Evolutionary conservation across 2,329 filamentous ascomycete genomes (phyloP), one percentile per base, ranked within the genome.

Genomic region (Pezizomycotina sp.): DNA sequence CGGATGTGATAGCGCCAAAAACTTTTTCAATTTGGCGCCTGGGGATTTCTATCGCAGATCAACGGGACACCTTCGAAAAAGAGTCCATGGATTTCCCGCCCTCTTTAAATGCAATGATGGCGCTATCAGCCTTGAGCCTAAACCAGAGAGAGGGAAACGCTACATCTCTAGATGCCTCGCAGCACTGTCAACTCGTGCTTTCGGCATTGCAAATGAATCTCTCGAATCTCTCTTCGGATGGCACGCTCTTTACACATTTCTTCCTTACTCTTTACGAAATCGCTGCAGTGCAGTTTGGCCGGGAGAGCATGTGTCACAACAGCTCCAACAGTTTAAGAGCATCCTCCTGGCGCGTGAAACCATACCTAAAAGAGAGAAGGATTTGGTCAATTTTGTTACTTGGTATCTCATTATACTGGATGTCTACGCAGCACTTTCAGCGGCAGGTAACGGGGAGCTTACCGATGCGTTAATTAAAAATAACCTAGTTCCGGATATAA

Each of bases 81-180:
- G 57, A 68, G 50, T 63, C 65, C 19, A 53, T 52, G 21, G 58
- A 49, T 14, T 70, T 68, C 47, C 60, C 59, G 48, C 65, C 66
- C 20, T 59, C 71, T 35, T 62, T 64, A 31, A 63, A 70, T 49
- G 66, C 68, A 5, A 68, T 71, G 45, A 67, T 68, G 57, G 66
- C 67, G 4, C 53, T 71, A n/a, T 65, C 64, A 15, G 64, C 64
- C 12, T 58, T 69, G 27, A 66, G 64, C 47, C 55, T 68, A 27
- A 59, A 61, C 14, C 59, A 62, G 34, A 60, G 57, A 45, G 59
- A 61, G 15, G 43, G 43, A 23, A 38, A 39, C 20, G 59, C 56
- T 18, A 56, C 58, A 18, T 58, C 60, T 34, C 56, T 67, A 38
- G 60, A 65, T 46, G 62, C 63, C 7, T 53, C 68, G 29, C 62